Conservation (phyloP, 768 basidiomycete genomes). For the Boletus reticulatus region DNA sequence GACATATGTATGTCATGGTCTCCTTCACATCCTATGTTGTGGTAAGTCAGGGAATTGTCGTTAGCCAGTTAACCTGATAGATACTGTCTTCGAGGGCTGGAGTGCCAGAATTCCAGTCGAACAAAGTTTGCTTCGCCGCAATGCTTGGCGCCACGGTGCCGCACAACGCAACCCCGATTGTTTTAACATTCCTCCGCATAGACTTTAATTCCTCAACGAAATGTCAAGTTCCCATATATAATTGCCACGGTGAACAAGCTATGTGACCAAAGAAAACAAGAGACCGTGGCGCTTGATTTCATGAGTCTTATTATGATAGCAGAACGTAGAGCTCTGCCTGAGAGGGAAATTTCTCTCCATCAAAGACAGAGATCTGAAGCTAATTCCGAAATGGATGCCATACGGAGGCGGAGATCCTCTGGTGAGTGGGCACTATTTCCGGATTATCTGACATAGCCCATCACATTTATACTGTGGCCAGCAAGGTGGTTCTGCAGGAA, state of each 20-base stretch:
- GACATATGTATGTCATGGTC: background rate
- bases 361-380: background rate
- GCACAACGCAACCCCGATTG: background rate
- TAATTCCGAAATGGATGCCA: conserved; percentile 1
- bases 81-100: background rate
- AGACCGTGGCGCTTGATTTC: conserved; percentile 8
- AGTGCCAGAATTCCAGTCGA: background rate
- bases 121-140: background rate
- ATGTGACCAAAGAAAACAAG: background rate
- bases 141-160: background rate
- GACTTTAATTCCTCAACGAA: background rate
- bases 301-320: conserved; percentile 7
- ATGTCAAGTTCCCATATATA: background rate
- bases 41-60: conserved; percentile 1
- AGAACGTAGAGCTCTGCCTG: conserved; percentile 5
- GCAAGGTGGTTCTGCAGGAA: background rate
- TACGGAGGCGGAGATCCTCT: background rate
- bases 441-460: conserved; percentile 3
- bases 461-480: conserved; percentile 9
- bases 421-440: conserved; percentile 4
- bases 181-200: background rate
- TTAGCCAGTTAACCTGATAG: background rate
- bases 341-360: conserved; percentile 1
- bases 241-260: background rate
- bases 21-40: background rate